Evolutionary conservation across 1,284 basidiomycete species (phyloP).

Genomic region (Trichosporon inkin): DNA sequence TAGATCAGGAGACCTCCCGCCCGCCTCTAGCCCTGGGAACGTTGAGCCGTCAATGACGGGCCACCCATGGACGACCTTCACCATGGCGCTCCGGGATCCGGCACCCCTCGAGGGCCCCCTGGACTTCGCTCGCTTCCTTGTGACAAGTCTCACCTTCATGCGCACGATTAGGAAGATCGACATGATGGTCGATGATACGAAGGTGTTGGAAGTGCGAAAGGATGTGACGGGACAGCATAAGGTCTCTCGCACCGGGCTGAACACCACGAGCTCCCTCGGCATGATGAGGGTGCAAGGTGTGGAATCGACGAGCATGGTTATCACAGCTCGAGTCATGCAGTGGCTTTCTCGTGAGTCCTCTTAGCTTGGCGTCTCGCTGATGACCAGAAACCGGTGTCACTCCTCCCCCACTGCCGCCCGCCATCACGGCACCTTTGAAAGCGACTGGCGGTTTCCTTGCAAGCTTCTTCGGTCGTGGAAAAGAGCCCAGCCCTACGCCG

Average conservation of each 20-base stretch:
- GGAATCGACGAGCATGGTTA: conserved; percentile 66
- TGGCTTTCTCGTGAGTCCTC: conserved; percentile 55
- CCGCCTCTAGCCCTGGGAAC: conserved; percentile 35
- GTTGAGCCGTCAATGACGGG: conserved; percentile 39
- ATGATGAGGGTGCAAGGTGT: conserved; percentile 68
- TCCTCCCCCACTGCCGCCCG: conserved; percentile 43
- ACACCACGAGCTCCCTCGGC: conserved; percentile 49
- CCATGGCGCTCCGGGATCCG: conserved; percentile 83
- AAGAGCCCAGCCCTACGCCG: conserved; percentile 47
- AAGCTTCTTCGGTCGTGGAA: conserved; percentile 46
- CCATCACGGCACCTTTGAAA: conserved; percentile 48
- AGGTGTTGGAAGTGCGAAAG: conserved; percentile 72
- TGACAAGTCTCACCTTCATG: conserved; percentile 94
- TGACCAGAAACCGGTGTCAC: conserved; percentile 60
- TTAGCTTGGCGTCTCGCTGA: not conserved
- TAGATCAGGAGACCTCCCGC: conserved; percentile 65
- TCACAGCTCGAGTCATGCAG: conserved; percentile 76
- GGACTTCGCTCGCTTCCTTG: conserved; percentile 83
- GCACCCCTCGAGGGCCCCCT: conserved; percentile 73
- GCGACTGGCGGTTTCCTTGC: conserved; percentile 77
- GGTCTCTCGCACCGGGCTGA: conserved; percentile 56
- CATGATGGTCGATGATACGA: conserved; percentile 72
- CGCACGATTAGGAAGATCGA: conserved; percentile 69
- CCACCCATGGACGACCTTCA: conserved; percentile 78
- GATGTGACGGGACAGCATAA: conserved; percentile 59